phyloP scores from a whole-genome alignment of 2,329 filamentous ascomycete species.

The Lithohypha guttulata region DNA sequence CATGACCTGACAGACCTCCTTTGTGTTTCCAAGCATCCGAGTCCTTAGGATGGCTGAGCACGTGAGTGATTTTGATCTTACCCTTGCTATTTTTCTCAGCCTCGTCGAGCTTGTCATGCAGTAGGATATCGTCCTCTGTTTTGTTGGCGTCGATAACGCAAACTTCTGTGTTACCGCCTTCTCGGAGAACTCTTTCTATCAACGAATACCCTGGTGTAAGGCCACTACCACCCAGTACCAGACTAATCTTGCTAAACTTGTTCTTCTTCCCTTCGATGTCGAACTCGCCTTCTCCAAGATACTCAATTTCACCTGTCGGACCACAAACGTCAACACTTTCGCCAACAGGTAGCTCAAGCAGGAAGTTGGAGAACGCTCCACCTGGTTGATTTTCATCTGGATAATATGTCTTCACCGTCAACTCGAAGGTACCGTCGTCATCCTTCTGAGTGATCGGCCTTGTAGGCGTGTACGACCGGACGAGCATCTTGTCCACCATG shows the following conservation, averaged over 20 bases:
- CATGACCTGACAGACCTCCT: conserved; percentile 34
- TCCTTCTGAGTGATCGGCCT: conserved; percentile 33
- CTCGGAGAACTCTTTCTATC: conserved; percentile 34
- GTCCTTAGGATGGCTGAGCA: conserved; percentile 36
- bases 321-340: conserved; percentile 44
- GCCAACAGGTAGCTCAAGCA: conserved; percentile 39
- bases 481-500: conserved; percentile 40
- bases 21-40: conserved; percentile 28
- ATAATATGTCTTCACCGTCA: conserved; percentile 44
- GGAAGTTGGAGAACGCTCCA: conserved; percentile 44
- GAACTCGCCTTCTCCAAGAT: conserved; percentile 39
- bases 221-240: conserved; percentile 42
- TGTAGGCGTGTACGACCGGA: conserved; percentile 42
- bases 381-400: conserved; percentile 39
- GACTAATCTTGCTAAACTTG: conserved; percentile 35
- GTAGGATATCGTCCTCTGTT: conserved; percentile 37
- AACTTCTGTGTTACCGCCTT: conserved; percentile 30
- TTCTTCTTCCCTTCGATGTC: conserved; percentile 32
- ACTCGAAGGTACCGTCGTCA: conserved; percentile 37
- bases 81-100: conserved; percentile 30
- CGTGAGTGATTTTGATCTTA: conserved; percentile 37
- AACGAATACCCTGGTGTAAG: conserved; percentile 44
- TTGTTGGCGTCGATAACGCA: conserved; percentile 41
- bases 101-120: conserved; percentile 33
- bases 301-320: conserved; percentile 41